A percentile compares a stretch with the other conserved stretches of the same genome.
These are phyloP conservation scores for Sugiyamaella pinicola DNA, from an alignment of 1,139 yeast genomes.

Conservation along the genomic window DNA sequence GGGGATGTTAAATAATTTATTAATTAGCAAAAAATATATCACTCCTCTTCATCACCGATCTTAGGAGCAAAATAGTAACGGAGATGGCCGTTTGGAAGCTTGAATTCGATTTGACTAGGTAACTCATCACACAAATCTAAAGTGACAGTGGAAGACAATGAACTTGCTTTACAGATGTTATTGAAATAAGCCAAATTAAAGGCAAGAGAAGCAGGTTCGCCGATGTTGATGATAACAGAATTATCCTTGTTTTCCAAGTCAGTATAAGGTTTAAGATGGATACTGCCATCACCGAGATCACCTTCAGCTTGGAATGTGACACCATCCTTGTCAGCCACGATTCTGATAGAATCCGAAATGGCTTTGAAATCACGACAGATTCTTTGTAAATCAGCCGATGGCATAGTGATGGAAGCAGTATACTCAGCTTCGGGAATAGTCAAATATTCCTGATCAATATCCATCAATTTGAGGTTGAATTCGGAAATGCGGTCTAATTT, in stretches of 20 bases:
- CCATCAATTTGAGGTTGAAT: constrained; percentile 90
- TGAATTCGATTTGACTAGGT: constrained; percentile 93
- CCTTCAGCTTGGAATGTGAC: constrained; percentile 91
- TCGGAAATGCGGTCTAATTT: constrained; percentile 91
- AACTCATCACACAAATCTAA: constrained; percentile 86
- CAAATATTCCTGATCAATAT: constrained; percentile 91
- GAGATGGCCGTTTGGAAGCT: constrained; percentile 88
- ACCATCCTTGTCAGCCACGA: constrained; percentile 87
- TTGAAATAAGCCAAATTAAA: constrained; percentile 89
- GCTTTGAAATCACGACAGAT: constrained; percentile 86
- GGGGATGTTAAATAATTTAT: too few species aligned
- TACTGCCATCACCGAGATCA: constrained; percentile 86
- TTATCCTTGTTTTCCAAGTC: constrained; percentile 73
- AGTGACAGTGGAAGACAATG: constrained; percentile 74
- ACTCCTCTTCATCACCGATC: constrained; percentile 61
- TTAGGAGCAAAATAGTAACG: constrained; percentile 97
- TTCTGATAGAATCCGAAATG: constrained; percentile 82
- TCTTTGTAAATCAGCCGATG: constrained; percentile 84
- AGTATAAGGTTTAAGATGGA: constrained; percentile 80
- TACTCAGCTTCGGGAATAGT: constrained; percentile 93
- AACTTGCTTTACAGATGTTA: constrained; percentile 89
- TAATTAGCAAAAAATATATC: neutral
- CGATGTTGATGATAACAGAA: constrained; percentile 73
- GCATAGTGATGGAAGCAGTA: constrained; percentile 84
- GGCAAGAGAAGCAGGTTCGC: constrained; percentile 83